A percentile compares a stretch with the other conserved stretches of the same genome.
Evolutionary conservation across 2,329 filamentous ascomycete genomes (phyloP).

Genomic region (Mariannaea sp.): DNA sequence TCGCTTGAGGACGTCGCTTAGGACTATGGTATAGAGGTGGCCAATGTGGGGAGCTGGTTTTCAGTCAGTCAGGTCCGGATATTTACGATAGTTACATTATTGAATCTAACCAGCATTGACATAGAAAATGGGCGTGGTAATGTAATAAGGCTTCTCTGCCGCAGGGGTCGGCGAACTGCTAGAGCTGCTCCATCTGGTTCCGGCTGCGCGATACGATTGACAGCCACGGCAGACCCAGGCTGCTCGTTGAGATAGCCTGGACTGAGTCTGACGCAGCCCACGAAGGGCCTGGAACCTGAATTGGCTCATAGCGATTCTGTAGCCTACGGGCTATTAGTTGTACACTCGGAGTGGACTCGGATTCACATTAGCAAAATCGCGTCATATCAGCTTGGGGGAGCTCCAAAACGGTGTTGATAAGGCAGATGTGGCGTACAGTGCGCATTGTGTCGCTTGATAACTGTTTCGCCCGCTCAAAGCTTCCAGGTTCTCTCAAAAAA

Average conservation of each 20-base stretch:
- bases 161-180: conserved; percentile 28
- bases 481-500: conserved; percentile 16
- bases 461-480: conserved; percentile 25
- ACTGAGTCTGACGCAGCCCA: conserved; percentile 30
- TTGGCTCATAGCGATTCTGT: conserved; percentile 37
- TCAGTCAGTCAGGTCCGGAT: neutral
- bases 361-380: conserved; percentile 13
- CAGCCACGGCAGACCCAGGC: conserved; percentile 40
- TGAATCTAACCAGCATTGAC: conserved; percentile 79
- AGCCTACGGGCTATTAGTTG: neutral
- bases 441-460: conserved; percentile 28
- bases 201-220: conserved; percentile 27
- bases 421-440: conserved; percentile 22
- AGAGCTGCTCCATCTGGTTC: conserved; percentile 42
- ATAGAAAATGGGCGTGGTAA: conserved; percentile 98
- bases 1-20: conserved; percentile 89
- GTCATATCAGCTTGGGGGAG: conserved; percentile 21
- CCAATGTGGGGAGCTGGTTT: conserved; percentile 85
- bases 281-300: conserved; percentile 36
- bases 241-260: conserved; percentile 22
- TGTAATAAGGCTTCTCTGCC: conserved; percentile 80
- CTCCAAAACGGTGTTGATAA: conserved; percentile 31
- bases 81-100: too few relatives aligned
- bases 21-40: conserved; percentile 90
- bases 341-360: neutral